Conservation (phyloP, 305 asterid species). For the Fraxinus platypoda region DNA sequence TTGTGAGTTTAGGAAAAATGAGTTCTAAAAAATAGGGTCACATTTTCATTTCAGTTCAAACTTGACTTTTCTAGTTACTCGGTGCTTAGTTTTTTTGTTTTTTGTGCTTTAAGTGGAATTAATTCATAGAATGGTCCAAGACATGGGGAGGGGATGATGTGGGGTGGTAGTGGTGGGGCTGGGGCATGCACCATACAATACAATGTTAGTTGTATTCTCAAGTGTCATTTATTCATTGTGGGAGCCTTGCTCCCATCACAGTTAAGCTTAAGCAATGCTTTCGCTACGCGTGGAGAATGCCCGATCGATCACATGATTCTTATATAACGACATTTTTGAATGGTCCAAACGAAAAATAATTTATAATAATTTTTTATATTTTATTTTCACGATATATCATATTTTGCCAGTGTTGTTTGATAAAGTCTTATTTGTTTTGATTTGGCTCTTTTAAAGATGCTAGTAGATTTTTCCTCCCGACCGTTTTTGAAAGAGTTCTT, state of each 20-base stretch:
- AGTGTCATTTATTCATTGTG: background rate
- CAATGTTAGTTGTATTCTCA: background rate
- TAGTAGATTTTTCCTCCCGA: background rate
- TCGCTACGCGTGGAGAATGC: background rate
- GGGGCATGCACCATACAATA: background rate
- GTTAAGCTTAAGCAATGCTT: background rate
- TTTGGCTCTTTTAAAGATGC: background rate
- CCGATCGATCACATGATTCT: background rate
- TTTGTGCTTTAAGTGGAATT: too few relatives aligned
- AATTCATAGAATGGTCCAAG: background rate
- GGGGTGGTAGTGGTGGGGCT: background rate
- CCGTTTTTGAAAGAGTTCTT: too few relatives aligned
- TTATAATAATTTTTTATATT: background rate
- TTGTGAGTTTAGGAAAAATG: too few relatives aligned
- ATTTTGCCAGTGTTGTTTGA: background rate
- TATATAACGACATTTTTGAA: background rate
- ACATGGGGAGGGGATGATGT: background rate
- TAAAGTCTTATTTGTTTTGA: background rate
- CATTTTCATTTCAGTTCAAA: background rate
- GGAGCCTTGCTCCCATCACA: background rate
- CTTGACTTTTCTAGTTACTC: background rate
- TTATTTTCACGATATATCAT: background rate
- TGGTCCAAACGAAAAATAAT: background rate
- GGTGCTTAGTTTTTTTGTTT: background rate
- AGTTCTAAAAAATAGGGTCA: too few relatives aligned